Base-by-base conservation (phyloP, 345 rosid species). In the Microthlaspi erraticum region DNA sequence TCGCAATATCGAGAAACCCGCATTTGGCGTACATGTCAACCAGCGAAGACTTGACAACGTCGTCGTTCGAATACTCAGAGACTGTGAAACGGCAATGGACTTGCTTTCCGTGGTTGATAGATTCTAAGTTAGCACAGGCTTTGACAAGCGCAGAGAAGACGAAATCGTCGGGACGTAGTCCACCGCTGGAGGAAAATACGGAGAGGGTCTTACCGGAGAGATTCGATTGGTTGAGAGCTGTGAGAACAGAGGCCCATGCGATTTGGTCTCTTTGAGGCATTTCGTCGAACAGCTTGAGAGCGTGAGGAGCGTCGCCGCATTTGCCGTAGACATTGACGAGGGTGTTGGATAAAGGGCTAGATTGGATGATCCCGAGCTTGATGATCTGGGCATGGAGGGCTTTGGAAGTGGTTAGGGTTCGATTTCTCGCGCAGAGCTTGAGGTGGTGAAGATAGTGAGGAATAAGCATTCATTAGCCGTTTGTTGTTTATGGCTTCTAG, bases 1-100 rank as follows among this genome's bases (percentile, higher is more conserved):
- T 81, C 61, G 87, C 90, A 62, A 39, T 46, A 20, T 77, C 71
- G 1, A 77, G 81, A 5, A 76, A 63, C 26, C 82, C 86, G 41
- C 86, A 84, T 81, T 89, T 89, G 5, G 93, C 72, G 60, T 89
- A 89, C 91, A 89, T 81, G 71, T 89, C 88, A 77, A 89, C 91
- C 61, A 89, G 65, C 51, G 96, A 85, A 7, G 92, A 87, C 77
- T 89, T 89, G 13, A 84, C 86, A 58, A 89, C 86, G 74, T 81
- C 87, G 50, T 89, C 96, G 45, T 76, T 64, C 9, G 49, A 38
- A 71, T 77, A 89, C 2, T 73, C 66, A 3, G 96, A 87, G n/a
- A 78, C 74, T 44, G 78, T 9, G 20, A 81, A 85, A 33, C 36
- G 75, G 14, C 80, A 82, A 64, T 89, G 96, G 45, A 87, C 88